Conservation (phyloP, 345 rosid species). For the Citrus australasica region DNA sequence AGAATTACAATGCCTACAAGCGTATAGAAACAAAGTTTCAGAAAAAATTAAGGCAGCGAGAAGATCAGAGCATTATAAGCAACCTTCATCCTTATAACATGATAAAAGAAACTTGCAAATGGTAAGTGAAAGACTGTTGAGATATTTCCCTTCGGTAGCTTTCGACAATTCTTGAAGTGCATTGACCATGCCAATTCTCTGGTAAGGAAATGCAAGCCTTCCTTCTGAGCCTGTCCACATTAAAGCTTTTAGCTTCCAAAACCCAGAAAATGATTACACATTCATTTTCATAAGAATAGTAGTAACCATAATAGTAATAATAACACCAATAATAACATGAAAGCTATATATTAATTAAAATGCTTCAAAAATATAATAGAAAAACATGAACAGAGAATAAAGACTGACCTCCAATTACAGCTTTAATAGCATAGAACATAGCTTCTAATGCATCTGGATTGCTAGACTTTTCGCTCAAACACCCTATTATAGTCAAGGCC, state of each 20-base stretch:
- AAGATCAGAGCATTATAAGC: slow-evolving; percentile 6
- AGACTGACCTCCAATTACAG: slow-evolving; percentile 82
- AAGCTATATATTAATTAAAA: not conserved
- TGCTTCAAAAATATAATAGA: not conserved
- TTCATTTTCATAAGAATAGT: not conserved
- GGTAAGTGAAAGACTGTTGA: slow-evolving; percentile 49
- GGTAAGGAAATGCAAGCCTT: slow-evolving; percentile 82
- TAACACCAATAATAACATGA: not conserved
- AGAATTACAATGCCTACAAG: not conserved
- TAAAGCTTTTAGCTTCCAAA: slow-evolving; percentile 17
- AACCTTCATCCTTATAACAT: slow-evolving; percentile 87
- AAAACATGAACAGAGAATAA: slow-evolving; percentile 4
- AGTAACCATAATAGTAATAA: not conserved
- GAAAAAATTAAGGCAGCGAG: slow-evolving; percentile 3
- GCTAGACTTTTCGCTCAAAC: slow-evolving; percentile 80
- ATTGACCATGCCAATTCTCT: slow-evolving; percentile 85
- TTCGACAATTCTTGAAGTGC: slow-evolving; percentile 73
- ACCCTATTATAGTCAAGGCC: slow-evolving; percentile 64
- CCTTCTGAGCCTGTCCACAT: slow-evolving; percentile 83
- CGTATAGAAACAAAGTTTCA: not conserved
- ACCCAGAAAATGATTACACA: slow-evolving; percentile 1
- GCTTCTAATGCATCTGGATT: slow-evolving; percentile 89
- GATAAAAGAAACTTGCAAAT: slow-evolving; percentile 65
- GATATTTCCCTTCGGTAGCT: slow-evolving; percentile 84
- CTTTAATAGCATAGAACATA: slow-evolving; percentile 69